phyloP scores from a whole-genome alignment of 1,284 basidiomycete species.

The Apiotrichum akiyoshidainum region DNA sequence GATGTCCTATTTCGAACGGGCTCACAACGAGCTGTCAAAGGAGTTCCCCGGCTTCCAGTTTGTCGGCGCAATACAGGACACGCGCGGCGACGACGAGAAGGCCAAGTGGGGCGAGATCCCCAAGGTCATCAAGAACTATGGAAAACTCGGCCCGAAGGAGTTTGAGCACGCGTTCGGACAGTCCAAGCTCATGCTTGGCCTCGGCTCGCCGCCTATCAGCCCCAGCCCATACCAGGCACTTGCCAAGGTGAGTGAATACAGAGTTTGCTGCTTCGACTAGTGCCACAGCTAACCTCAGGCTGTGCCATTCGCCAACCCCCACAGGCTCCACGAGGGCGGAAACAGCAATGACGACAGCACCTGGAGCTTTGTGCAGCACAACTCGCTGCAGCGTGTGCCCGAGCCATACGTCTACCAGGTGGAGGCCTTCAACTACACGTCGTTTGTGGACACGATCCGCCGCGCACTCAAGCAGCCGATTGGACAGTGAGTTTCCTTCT shows the following conservation, averaged over 20 bases:
- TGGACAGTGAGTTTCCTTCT: constrained; percentile 10
- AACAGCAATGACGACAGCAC: not conserved
- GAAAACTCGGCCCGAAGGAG: constrained; percentile 9
- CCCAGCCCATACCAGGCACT: constrained; percentile 22
- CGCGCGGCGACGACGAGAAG: constrained; percentile 11
- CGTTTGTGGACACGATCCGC: constrained; percentile 23
- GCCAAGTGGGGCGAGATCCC: constrained; percentile 15
- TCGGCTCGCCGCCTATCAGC: constrained; percentile 22
- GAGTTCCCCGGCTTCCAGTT: constrained; percentile 33
- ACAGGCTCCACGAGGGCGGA: not conserved
- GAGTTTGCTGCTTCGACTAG: not conserved
- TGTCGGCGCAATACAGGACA: constrained; percentile 24
- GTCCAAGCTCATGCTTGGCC: constrained; percentile 20
- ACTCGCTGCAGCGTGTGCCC: not conserved
- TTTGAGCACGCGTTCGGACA: constrained; percentile 18
- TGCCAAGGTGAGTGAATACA: not conserved
- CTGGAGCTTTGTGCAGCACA: constrained; percentile 9
- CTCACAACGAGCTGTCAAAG: constrained; percentile 14
- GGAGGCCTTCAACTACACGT: constrained; percentile 19
- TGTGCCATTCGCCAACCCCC: constrained; percentile 7
- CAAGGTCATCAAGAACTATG: constrained; percentile 15
- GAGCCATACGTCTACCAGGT: constrained; percentile 26
- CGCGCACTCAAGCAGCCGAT: constrained; percentile 21
- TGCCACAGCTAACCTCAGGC: not conserved
- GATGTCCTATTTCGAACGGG: constrained; percentile 16